phyloP scores from a whole-genome alignment of 805 yeast species.

The Spathaspora girioi region DNA sequence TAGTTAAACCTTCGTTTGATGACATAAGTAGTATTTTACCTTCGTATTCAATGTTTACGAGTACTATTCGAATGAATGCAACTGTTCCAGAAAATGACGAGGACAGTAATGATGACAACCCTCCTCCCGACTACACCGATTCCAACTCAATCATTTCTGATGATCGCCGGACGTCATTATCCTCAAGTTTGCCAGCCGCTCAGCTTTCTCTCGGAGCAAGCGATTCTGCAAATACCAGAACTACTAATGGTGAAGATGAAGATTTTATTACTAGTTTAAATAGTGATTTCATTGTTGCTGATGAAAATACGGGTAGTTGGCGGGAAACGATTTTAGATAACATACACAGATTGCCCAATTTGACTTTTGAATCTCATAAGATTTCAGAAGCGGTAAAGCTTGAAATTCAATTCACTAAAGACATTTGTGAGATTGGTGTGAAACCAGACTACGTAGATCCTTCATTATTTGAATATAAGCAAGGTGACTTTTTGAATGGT shows the following conservation, averaged over 20 bases:
- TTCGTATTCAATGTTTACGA: slow-evolving; percentile 32
- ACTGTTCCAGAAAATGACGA: slow-evolving; percentile 11
- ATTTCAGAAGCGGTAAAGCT: slow-evolving; percentile 24
- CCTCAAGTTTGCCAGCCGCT: not conserved
- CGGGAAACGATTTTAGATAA: slow-evolving; percentile 37
- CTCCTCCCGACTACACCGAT: slow-evolving; percentile 7
- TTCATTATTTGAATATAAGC: slow-evolving; percentile 48
- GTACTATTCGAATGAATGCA: slow-evolving; percentile 13
- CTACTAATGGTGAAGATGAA: not conserved
- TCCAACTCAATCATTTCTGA: slow-evolving; percentile 2
- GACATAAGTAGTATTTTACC: slow-evolving; percentile 38
- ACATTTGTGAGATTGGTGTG: slow-evolving; percentile 25
- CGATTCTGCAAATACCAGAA: not conserved
- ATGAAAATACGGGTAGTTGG: slow-evolving; percentile 31
- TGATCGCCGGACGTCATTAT: slow-evolving; percentile 1
- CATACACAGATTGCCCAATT: slow-evolving; percentile 28
- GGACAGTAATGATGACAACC: slow-evolving; percentile 5
- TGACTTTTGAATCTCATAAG: slow-evolving; percentile 24
- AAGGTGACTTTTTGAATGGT: slow-evolving; percentile 68
- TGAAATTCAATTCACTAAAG: slow-evolving; percentile 29
- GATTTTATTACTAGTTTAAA: not conserved
- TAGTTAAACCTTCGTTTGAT: slow-evolving; percentile 4
- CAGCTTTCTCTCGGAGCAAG: not conserved
- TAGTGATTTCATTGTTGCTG: slow-evolving; percentile 24
- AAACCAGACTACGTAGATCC: slow-evolving; percentile 27